These are phyloP conservation scores for Cenchrus americanus DNA, from an alignment of 176 grass and related monocot genomes.

Conservation along the genomic window DNA sequence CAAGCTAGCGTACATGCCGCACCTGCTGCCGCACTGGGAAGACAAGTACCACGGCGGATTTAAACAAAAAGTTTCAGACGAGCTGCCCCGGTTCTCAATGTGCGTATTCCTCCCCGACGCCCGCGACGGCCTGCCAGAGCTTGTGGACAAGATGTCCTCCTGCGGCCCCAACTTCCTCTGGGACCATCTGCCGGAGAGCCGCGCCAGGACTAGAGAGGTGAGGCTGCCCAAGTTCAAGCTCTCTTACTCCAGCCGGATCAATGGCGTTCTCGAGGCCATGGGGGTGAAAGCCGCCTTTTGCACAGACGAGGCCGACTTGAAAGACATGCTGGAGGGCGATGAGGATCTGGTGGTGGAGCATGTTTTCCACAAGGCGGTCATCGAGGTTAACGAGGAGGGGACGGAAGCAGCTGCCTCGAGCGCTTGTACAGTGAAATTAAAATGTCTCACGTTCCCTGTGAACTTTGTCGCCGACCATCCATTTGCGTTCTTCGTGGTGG, in stretches of 20 bases:
- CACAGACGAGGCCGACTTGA: background rate
- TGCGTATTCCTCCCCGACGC: constrained; percentile 11
- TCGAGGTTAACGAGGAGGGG: constrained; percentile 47
- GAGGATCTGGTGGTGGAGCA: background rate
- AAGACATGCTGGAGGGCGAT: background rate
- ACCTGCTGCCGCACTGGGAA: background rate
- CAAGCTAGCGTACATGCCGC: background rate
- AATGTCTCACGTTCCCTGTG: background rate
- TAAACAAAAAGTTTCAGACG: background rate
- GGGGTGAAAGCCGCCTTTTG: background rate
- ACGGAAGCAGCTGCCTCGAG: constrained; percentile 29
- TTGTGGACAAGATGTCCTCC: background rate
- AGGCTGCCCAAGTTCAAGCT: constrained; percentile 44
- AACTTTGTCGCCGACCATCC: constrained; percentile 1
- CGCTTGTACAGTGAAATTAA: background rate
- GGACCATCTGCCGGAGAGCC: background rate
- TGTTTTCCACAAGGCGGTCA: constrained; percentile 3
- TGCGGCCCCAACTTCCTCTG: background rate
- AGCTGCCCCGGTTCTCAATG: background rate
- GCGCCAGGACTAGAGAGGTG: background rate
- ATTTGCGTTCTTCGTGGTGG: constrained; percentile 13
- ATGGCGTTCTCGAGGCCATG: background rate
- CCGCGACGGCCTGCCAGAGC: constrained; percentile 10
- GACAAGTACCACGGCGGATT: background rate
- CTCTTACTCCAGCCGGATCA: constrained; percentile 10